Conservation (phyloP, 257 asterid species). For the Nemophila menziesii region DNA sequence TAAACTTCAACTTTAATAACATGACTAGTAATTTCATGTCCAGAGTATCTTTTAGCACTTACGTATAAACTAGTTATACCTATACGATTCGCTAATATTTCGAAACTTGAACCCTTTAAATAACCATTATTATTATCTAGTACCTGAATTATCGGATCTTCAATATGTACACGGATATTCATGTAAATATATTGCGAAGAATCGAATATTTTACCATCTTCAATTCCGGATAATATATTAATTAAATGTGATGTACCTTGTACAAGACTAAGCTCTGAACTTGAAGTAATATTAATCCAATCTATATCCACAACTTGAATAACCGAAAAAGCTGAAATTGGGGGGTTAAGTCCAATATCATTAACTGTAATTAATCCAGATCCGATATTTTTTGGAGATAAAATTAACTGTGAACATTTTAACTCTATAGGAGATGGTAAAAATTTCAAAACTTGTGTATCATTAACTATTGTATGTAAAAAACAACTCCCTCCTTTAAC, state of each 20-base stretch:
- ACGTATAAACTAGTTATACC: conserved; percentile 73
- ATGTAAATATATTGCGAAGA: conserved; percentile 58
- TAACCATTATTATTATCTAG: conserved; percentile 31
- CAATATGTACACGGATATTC: conserved; percentile 54
- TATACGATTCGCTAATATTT: conserved; percentile 38
- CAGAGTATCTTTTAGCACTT: conserved; percentile 57
- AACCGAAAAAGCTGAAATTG: conserved; percentile 51
- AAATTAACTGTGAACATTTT: conserved; percentile 47
- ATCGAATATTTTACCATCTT: conserved; percentile 55
- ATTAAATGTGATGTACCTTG: conserved; percentile 51
- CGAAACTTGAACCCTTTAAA: conserved; percentile 41
- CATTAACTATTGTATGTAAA: conserved; percentile 49
- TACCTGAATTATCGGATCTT: conserved; percentile 46
- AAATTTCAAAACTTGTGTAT: conserved; percentile 44
- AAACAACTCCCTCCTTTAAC: conserved; percentile 77
- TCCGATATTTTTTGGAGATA: conserved; percentile 80
- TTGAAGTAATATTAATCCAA: conserved; percentile 67
- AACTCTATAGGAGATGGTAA: conserved; percentile 28
- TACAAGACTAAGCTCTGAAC: conserved; percentile 55
- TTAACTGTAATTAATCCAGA: conserved; percentile 56
- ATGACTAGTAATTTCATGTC: conserved; percentile 54
- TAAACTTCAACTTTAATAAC: conserved; percentile 65
- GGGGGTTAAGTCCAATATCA: conserved; percentile 73
- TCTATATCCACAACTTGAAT: conserved; percentile 82
- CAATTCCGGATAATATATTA: conserved; percentile 46